These are phyloP conservation scores for Kickxella alabastrina DNA, from an alignment of 192 early-diverging fungal genomes.

Conservation along the genomic window DNA sequence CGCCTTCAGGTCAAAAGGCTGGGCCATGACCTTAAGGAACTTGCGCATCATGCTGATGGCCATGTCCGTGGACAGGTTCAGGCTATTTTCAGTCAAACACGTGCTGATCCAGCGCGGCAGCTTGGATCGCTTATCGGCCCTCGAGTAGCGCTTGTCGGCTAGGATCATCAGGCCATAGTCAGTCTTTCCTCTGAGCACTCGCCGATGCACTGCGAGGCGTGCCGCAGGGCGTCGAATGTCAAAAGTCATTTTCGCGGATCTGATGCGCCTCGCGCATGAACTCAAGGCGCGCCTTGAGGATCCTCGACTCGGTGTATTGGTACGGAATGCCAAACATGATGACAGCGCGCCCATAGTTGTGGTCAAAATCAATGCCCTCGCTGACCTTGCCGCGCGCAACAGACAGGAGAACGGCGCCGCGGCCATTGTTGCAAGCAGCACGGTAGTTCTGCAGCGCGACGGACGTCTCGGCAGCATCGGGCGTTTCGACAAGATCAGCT, in stretches of 20 bases:
- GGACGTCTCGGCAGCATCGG: slow-evolving; percentile 95
- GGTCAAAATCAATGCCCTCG: slow-evolving; percentile 99
- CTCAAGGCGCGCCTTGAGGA: slow-evolving; percentile 93
- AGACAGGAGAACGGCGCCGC: slow-evolving; percentile 93
- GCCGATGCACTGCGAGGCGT: slow-evolving; percentile 99
- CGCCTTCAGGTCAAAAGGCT: slow-evolving; percentile 75
- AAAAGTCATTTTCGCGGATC: slow-evolving; percentile 98
- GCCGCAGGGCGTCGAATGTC: slow-evolving; percentile 98
- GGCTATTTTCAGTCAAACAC: slow-evolving; percentile 80
- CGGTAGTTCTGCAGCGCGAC: slow-evolving; percentile 95
- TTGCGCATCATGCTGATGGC: slow-evolving; percentile 84
- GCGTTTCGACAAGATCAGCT: slow-evolving; percentile 99
- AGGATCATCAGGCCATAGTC: slow-evolving; percentile 99
- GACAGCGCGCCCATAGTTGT: slow-evolving; percentile 98
- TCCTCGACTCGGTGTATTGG: slow-evolving; percentile 96
- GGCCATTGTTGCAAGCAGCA: slow-evolving; percentile 92
- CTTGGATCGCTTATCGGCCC: slow-evolving; percentile 92
- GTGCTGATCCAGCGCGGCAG: slow-evolving; percentile 95
- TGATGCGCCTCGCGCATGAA: slow-evolving; percentile 89
- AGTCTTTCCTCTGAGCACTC: slow-evolving; percentile 94
- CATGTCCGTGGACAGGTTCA: slow-evolving; percentile 98
- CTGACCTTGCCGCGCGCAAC: slow-evolving; percentile 99
- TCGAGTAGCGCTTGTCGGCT: slow-evolving; percentile 95
- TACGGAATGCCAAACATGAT: slow-evolving; percentile 99
- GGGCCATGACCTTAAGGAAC: slow-evolving; percentile 94